Evolutionary conservation across 2,329 filamentous ascomycete species (phyloP), one percentile per base, ranked within the genome.

Genomic region (Colletotrichum tropicicola): DNA sequence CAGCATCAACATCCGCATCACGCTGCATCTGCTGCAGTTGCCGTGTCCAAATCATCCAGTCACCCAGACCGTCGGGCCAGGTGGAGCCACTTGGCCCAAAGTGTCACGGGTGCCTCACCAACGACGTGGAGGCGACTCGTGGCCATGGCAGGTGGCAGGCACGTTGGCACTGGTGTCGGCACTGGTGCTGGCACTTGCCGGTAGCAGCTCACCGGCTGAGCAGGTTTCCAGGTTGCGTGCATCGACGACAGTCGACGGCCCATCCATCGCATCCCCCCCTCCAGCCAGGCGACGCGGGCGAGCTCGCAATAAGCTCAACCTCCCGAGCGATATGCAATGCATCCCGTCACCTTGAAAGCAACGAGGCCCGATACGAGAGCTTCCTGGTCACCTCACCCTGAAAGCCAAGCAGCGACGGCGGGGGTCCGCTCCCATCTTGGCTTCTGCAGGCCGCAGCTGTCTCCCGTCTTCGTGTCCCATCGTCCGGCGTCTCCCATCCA

Each of bases 271-370:
- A n/a, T n/a, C n/a, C n/a, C n/a, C n/a, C n/a, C n/a, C n/a, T n/a
- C n/a, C n/a, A 6, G 12, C 21, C 25, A 35, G 37, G 17, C 13
- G 35, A 59, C n/a, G 27, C 23, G 27, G 45, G 44, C 44, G 27
- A 39, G 32, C 43, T 35, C 25, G 44, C 17, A 54, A 19, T 30
- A 47, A 47, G 39, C 47, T 49, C 51, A 56, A 48, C 41, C 58
- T 41, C 51, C 47, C 51, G 32, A 48, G 43, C 30, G 21, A 30
- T 21, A 58, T 17, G 12, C 19, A 56, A 49, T 35, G 32, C 43
- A 41, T 19, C 19, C 32, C 27, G 12, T 8, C 15, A 17, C 39
- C 41, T 39, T 28, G 15, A 39, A 48, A 41, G 21, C 39, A 28
- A 8, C 13, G 17, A 17, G 23, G n/a, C 15, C 51, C 13, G 58